Conservation (phyloP, 2,329 filamentous ascomycete genomes). For the Passalora sequoiae region DNA sequence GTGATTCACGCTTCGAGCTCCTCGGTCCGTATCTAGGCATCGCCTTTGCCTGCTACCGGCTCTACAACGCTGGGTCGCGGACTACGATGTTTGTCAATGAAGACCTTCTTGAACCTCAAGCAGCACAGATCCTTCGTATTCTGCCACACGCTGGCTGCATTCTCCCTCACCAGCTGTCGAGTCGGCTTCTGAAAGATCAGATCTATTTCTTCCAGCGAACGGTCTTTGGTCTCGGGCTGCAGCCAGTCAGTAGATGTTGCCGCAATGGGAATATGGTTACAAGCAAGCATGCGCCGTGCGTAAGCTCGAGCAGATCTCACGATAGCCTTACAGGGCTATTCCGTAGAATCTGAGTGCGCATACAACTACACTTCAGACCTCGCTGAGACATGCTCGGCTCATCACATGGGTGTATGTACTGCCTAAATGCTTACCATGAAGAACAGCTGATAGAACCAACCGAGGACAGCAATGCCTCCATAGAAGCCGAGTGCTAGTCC, state of each 20-base stretch:
- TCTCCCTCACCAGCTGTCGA: slow-evolving; percentile 56
- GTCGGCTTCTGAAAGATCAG: slow-evolving; percentile 61
- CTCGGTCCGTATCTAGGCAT: too few relatives aligned
- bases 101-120: slow-evolving; percentile 46
- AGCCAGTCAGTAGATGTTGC: slow-evolving; percentile 37
- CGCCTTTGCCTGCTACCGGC: slow-evolving; percentile 8
- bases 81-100: slow-evolving; percentile 31
- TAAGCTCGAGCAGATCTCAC: too few relatives aligned
- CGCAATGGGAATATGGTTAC: too few relatives aligned
- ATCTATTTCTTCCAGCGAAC: slow-evolving; percentile 66
- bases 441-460: slow-evolving; percentile 66
- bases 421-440: slow-evolving; percentile 67
- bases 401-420: background rate
- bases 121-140: slow-evolving; percentile 43
- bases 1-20: too few relatives aligned
- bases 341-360: too few relatives aligned
- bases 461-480: slow-evolving; percentile 65
- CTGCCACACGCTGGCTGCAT: slow-evolving; percentile 44
- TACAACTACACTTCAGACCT: too few relatives aligned
- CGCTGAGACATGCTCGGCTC: background rate
- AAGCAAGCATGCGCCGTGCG: too few relatives aligned
- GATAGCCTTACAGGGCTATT: too few relatives aligned
- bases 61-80: slow-evolving; percentile 15
- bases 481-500: slow-evolving; percentile 67
- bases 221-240: slow-evolving; percentile 58